phyloP scores from a whole-genome alignment of 345 rosid species.

The Eucalyptus dawsonii region DNA sequence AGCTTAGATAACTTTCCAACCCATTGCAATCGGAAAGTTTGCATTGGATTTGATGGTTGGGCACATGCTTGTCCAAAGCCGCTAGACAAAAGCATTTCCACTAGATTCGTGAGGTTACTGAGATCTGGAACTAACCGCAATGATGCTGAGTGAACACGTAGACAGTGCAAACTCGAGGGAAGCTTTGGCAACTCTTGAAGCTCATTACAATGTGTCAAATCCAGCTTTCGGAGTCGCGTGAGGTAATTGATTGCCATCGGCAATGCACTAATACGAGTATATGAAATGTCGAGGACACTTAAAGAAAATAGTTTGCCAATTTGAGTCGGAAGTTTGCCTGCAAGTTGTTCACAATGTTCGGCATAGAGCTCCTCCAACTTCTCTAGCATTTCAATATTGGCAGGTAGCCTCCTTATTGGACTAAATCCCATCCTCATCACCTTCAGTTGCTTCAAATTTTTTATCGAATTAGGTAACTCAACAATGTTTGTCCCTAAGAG shows the following conservation, averaged over 20 bases:
- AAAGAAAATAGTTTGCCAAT: neutral
- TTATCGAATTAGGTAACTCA: neutral
- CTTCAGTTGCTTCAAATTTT: neutral
- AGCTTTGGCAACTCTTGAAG: neutral
- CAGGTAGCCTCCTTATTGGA: neutral
- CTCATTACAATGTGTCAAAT: neutral
- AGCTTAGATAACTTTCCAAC: neutral
- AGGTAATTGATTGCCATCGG: neutral
- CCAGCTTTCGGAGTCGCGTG: neutral
- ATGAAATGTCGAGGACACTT: fast-evolving
- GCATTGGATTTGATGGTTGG: neutral
- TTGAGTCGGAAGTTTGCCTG: neutral
- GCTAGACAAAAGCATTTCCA: neutral
- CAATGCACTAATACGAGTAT: fast-evolving
- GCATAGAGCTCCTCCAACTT: neutral
- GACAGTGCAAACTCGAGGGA: neutral
- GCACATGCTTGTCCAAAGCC: neutral
- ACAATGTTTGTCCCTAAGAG: neutral
- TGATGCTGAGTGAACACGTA: neutral
- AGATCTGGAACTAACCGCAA: neutral
- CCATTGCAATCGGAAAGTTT: neutral
- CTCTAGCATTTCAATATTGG: neutral
- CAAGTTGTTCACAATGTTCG: fast-evolving
- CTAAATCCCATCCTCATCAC: neutral
- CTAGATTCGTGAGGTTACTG: neutral